Conservation (phyloP, 306 rosid species). For the Dalbergia oliveri region DNA sequence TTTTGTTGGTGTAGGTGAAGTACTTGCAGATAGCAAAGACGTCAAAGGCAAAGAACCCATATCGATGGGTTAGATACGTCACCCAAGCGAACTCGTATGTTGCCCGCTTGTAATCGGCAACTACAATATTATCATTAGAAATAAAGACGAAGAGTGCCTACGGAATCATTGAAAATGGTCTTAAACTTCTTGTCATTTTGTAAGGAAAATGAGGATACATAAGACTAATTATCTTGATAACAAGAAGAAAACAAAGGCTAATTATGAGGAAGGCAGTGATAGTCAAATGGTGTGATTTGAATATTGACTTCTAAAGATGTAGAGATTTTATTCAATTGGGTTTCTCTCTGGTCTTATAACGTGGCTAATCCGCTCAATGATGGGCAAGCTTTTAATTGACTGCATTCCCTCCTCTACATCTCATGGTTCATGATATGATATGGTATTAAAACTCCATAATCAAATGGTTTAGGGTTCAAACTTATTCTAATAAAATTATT, state of each 20-base stretch:
- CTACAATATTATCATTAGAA: background rate
- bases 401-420: too few species aligned
- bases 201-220: background rate
- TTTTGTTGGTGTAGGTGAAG: constrained; percentile 73
- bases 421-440: too few species aligned
- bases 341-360: too few species aligned
- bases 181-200: background rate
- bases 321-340: background rate
- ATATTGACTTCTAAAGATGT: background rate
- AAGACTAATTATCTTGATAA: background rate
- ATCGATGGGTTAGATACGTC: constrained; percentile 95
- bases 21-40: constrained; percentile 91
- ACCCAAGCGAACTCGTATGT: constrained; percentile 90
- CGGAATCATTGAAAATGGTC: background rate
- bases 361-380: too few species aligned
- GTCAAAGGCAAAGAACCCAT: constrained; percentile 69
- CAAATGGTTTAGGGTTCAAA: too few species aligned
- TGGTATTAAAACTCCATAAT: too few species aligned
- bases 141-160: background rate
- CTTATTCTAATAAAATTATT: too few species aligned
- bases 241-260: background rate
- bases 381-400: too few species aligned
- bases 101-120: constrained; percentile 69
- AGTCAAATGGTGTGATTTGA: background rate
- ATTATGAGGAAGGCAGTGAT: background rate